Evolutionary conservation across 2,329 filamentous ascomycete species (phyloP), one percentile per base, ranked within the genome.

Genomic region (Chaetomiaceae sp.): DNA sequence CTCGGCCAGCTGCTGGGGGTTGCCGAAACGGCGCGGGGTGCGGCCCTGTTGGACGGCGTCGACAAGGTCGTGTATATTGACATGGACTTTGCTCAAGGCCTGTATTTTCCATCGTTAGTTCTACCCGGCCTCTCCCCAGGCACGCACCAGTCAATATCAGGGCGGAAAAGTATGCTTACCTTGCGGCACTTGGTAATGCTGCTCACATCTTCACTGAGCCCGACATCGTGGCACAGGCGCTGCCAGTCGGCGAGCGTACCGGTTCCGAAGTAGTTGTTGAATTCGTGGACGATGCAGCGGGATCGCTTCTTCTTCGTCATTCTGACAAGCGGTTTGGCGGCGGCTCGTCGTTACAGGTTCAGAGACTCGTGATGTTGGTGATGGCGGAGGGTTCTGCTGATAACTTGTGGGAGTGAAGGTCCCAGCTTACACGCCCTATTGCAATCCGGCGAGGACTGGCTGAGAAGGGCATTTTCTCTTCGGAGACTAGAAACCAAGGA

Each of bases 51-150:
- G 45, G 19, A 66, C 44, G 9, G 64, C 66, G 0, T 52, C 51
- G 6, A 78, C 57, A 46, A 78, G 71, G 56, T 78, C 74, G 22
- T 49, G 50, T 30, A 77, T 76, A 48, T 77, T 77, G 47, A 77
- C 64, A 57, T 68, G 66, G 4, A 75, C 59, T 0, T 38, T 52
- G n/a, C 55, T 56, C 2, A 75, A 57, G 3, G 64, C 69, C 73
- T 75, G 27, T 14, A 33, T 17, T 9, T 2, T 14, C 18, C 5
- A 9, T n/a, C n/a, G n/a, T n/a, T n/a, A n/a, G n/a, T n/a, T n/a
- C n/a, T n/a, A n/a, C n/a, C n/a, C n/a, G n/a, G n/a, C n/a, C n/a
- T n/a, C n/a, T n/a, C n/a, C n/a, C n/a, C n/a, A n/a, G n/a, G n/a
- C n/a, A n/a, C n/a, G n/a, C n/a, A n/a, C n/a, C n/a, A n/a, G n/a